Evolutionary conservation across 495 filamentous ascomycete genomes (phyloP).

Genomic region (Podospora anserina): DNA sequence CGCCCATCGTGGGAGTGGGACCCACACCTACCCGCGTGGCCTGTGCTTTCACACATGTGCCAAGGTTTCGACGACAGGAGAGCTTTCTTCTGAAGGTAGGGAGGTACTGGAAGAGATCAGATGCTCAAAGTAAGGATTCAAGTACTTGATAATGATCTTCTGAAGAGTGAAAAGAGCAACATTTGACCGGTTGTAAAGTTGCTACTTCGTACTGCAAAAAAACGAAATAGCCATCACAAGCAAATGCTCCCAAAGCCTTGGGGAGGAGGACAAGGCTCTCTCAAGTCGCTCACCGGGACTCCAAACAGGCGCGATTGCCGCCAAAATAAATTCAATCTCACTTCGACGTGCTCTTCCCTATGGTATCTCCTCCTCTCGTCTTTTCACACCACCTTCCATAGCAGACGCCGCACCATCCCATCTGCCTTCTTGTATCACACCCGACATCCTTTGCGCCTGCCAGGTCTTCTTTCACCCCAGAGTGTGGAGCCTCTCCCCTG

Average conservation of each 20-base stretch:
- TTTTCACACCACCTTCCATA: neutral
- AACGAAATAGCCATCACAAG: no score
- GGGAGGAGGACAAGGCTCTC: no score
- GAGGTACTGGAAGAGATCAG: no score
- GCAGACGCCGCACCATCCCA: no score
- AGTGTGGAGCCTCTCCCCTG: neutral
- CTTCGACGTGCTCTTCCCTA: neutral
- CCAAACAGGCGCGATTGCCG: neutral
- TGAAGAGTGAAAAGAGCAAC: no score
- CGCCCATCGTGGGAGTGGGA: neutral
- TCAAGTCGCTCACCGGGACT: no score
- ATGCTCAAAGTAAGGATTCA: no score
- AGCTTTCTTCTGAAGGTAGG: neutral
- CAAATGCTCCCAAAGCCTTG: no score
- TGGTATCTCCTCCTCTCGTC: neutral
- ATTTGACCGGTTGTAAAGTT: no score
- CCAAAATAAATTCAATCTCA: neutral
- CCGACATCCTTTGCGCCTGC: neutral
- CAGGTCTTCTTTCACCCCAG: neutral
- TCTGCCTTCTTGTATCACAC: no score
- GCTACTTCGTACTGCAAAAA: no score
- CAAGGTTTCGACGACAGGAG: neutral
- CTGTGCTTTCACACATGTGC: neutral
- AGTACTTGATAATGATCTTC: no score
- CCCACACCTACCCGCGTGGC: neutral